Conservation (phyloP, 2,329 filamentous ascomycete species). For the Sporothrix humicola region DNA sequence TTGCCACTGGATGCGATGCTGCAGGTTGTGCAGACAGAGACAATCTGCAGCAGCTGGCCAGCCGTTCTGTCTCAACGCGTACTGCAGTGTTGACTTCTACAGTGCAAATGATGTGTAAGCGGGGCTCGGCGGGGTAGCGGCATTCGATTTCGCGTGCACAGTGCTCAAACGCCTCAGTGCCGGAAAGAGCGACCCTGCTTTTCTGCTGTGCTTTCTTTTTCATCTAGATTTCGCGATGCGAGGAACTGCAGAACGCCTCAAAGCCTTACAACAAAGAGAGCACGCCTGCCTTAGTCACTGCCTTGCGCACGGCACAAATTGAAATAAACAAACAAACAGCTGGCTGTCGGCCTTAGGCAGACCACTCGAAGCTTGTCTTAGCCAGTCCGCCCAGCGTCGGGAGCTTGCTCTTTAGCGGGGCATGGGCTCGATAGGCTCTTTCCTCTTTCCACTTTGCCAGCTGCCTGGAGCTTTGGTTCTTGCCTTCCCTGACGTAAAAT, state of each 20-base stretch:
- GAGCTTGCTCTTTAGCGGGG: constrained; percentile 28
- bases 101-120: constrained; percentile 32
- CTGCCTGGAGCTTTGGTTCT: constrained; percentile 24
- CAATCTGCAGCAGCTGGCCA: constrained; percentile 1
- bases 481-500: constrained; percentile 20
- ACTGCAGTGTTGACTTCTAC: not conserved
- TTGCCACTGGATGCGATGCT: not conserved
- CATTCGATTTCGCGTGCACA: not conserved
- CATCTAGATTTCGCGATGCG: not conserved
- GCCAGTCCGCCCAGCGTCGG: constrained; percentile 13
- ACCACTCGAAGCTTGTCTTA: not conserved
- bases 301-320: not conserved
- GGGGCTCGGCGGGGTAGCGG: constrained; percentile 33
- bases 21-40: constrained; percentile 14
- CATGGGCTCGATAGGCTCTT: not conserved
- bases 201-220: not conserved
- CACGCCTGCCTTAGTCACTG: not conserved
- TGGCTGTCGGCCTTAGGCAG: no score
- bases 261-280: not conserved
- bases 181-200: constrained; percentile 17
- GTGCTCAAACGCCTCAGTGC: constrained; percentile 28
- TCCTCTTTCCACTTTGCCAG: constrained; percentile 12
- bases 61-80: not conserved
- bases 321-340: not conserved
- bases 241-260: constrained; percentile 7